phyloP scores from a whole-genome alignment of 768 basidiomycete genomes.

The Mycena polygramma region DNA sequence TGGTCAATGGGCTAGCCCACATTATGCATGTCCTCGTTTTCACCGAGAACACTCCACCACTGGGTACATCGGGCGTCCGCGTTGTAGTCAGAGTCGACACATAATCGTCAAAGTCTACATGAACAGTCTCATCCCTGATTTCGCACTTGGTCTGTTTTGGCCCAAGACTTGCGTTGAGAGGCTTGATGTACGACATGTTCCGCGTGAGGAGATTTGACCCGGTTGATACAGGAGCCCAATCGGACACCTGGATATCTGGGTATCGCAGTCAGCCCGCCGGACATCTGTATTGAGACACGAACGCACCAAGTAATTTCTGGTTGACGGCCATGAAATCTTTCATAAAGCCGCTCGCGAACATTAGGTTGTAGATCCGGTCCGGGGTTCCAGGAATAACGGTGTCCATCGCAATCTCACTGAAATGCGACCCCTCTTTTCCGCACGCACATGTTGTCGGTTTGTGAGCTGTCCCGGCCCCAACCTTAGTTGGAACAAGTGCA shows the following conservation, averaged over 20 bases:
- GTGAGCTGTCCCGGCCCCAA: slow-evolving; percentile 38
- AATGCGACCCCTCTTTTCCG: slow-evolving; percentile 77
- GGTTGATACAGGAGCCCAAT: slow-evolving; percentile 83
- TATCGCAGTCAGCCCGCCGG: neutral
- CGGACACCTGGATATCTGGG: slow-evolving; percentile 93
- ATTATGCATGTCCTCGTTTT: slow-evolving; percentile 96
- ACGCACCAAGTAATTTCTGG: slow-evolving; percentile 89
- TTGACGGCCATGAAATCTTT: slow-evolving; percentile 93
- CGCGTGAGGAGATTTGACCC: slow-evolving; percentile 81
- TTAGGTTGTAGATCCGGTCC: slow-evolving; percentile 94
- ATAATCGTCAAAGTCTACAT: slow-evolving; percentile 88
- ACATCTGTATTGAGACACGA: neutral
- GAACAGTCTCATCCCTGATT: slow-evolving; percentile 86
- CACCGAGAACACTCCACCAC: slow-evolving; percentile 92
- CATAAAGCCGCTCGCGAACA: slow-evolving; percentile 96
- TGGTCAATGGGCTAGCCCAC: slow-evolving; percentile 88
- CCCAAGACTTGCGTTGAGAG: slow-evolving; percentile 87
- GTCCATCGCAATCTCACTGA: slow-evolving; percentile 81
- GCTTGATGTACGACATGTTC: slow-evolving; percentile 98
- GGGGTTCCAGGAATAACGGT: slow-evolving; percentile 89
- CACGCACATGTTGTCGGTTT: slow-evolving; percentile 84
- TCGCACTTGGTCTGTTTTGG: slow-evolving; percentile 98
- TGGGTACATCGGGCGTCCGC: slow-evolving; percentile 93
- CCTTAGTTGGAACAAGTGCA: slow-evolving; percentile 17
- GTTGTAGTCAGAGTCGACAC: slow-evolving; percentile 91